Percentiles rank a stretch among this genome's conserved stretches.
Evolutionary conservation across 73 alveolate species (phyloP).

Genomic region (Vitrella brassicaformis): DNA sequence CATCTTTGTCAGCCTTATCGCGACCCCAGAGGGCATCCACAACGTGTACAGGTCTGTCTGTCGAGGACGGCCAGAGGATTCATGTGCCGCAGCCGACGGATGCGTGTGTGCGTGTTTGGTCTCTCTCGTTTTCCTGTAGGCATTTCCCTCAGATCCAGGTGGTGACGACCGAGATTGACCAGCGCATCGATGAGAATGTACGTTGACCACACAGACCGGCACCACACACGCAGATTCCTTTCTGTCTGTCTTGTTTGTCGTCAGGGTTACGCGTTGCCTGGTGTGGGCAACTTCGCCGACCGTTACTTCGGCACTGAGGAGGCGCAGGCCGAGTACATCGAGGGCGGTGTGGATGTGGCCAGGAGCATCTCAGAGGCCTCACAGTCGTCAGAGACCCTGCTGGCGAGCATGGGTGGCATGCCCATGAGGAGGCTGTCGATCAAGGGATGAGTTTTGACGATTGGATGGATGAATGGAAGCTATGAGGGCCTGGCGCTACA

Average conservation of each 20-base stretch:
- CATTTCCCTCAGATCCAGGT: conserved; percentile 41
- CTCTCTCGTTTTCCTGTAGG: not conserved
- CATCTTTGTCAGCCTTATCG: conserved; percentile 45
- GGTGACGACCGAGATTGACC: conserved; percentile 52
- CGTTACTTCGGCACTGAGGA: conserved; percentile 39
- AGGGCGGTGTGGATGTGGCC: too few species aligned
- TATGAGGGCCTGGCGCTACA: too few species aligned
- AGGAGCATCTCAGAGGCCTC: too few species aligned
- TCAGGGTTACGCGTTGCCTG: conserved; percentile 47
- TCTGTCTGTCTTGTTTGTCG: not conserved
- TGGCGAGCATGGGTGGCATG: too few species aligned
- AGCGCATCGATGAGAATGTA: conserved; percentile 37
- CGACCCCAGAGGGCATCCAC: conserved; percentile 46
- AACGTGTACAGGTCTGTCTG: conserved; percentile 1
- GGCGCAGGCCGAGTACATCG: too few species aligned
- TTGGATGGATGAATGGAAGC: too few species aligned
- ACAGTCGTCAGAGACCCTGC: too few species aligned
- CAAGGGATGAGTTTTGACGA: too few species aligned
- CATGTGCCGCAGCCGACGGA: not conserved
- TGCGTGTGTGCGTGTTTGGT: not conserved
- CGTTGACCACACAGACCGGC: not conserved
- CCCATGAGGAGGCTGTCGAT: too few species aligned
- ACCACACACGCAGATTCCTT: not conserved
- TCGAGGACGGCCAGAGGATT: not conserved
- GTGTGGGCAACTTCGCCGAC: conserved; percentile 67